Percentiles rank a stretch among this genome's conserved stretches.
Evolutionary conservation across 2,329 filamentous ascomycete species (phyloP).

Genomic region (Penicillium olsonii): DNA sequence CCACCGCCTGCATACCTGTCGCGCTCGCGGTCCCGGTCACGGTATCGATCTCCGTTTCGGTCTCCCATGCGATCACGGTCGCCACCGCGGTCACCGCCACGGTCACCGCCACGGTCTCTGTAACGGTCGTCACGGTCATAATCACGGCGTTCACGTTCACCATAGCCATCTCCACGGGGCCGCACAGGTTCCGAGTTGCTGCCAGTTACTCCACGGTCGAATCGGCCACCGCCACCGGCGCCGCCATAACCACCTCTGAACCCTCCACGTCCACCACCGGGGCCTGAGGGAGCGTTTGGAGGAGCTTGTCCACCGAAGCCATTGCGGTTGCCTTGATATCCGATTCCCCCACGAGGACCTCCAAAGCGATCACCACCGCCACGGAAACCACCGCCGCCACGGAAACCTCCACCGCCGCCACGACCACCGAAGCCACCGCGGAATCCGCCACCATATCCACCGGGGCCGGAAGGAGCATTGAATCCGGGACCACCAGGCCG

Average conservation of each 20-base stretch:
- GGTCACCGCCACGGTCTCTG: constrained; percentile 37
- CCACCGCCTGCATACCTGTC: constrained; percentile 39
- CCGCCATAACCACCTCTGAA: constrained; percentile 52
- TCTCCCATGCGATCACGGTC: constrained; percentile 50
- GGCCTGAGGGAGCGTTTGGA: constrained; percentile 55
- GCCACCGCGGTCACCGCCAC: constrained; percentile 59
- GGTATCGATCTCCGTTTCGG: constrained; percentile 31
- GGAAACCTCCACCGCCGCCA: constrained; percentile 45
- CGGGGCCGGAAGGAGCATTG: constrained; percentile 57
- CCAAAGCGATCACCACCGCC: constrained; percentile 54
- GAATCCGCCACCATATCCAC: constrained; percentile 58
- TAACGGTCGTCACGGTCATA: constrained; percentile 55
- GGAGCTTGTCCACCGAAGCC: constrained; percentile 51
- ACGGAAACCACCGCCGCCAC: constrained; percentile 46
- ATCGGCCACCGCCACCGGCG: constrained; percentile 48
- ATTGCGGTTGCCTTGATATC: constrained; percentile 60
- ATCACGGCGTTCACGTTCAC: constrained; percentile 45
- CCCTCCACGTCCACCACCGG: constrained; percentile 57
- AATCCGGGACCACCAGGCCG: constrained; percentile 69
- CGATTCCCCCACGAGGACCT: constrained; percentile 53
- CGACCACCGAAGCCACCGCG: constrained; percentile 55
- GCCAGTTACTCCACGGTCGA: constrained; percentile 63
- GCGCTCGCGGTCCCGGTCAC: constrained; percentile 53
- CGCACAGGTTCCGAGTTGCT: constrained; percentile 85
- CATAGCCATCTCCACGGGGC: constrained; percentile 61